Base-by-base conservation (phyloP, 768 basidiomycete genomes). In the Trametes punicea region DNA sequence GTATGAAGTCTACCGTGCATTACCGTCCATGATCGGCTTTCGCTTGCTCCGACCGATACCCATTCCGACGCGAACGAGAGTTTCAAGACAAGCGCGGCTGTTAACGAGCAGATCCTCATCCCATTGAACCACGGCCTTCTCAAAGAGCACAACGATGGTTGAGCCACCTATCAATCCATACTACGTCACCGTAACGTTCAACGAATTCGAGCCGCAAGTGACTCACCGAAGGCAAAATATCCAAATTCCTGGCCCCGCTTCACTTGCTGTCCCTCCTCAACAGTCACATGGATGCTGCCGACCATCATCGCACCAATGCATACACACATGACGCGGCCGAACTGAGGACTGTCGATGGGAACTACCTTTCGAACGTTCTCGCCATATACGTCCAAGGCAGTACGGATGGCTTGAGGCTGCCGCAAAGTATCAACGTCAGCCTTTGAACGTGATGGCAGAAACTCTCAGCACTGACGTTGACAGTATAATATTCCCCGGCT, bases 261-360 rank as follows among this genome's bases (percentile, higher is more conserved):
- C 58, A 98, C 85, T 0, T 74, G 62, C 20, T 96, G 81, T 1
- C 94, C 94, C 64, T 95, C 91, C 44, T 85, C 64, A n/a, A 93
- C 88, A 0, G 93, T 93, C 4, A 87, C 90, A 64, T 83, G 70
- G 67, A 98, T 98, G 57, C 86, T 91, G 9, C 90, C 93, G 11
- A 90, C 95, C 90, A 93, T 92, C 93, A 95, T 95, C 6, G 93
- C 93, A 21, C 93, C 93, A 7, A 95, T 77, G 62, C 92, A 93
- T 1, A 96, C 93, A 1, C 85, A 87, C 85, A 96, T 92, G 20
- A 98, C 93, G 0, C 85, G 79, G 2, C 96, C 96, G 67, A 97
- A 98, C 42, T 87, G 83, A 0, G 87, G 84, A 57, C 85, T 92
- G 59, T 96, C 85, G 51, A 98, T 95, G 2, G 91, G 90, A 6